A percentile compares a stretch with the other conserved stretches of the same genome.
Conservation (phyloP, 495 filamentous ascomycete genomes). For the Gamarada debralockiae region DNA sequence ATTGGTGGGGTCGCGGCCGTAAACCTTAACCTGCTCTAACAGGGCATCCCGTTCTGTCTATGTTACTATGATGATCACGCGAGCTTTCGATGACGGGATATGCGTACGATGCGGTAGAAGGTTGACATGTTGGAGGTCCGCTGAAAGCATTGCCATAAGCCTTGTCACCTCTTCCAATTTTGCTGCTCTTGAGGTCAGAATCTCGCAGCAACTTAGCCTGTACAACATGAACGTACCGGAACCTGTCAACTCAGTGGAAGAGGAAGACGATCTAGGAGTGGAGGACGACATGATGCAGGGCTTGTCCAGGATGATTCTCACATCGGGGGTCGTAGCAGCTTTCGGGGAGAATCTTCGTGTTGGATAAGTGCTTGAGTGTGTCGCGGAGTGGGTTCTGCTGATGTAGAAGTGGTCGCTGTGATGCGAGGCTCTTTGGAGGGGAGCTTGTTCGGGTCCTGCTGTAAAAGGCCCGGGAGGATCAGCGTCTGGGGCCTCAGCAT, state of each 20-base stretch:
- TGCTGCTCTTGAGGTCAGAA: constrained; percentile 33
- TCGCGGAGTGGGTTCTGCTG: too few relatives aligned
- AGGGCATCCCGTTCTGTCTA: constrained; percentile 53
- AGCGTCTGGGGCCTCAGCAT: too few relatives aligned
- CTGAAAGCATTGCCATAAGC: constrained; percentile 52
- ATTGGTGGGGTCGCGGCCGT: constrained; percentile 65
- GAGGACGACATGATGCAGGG: too few relatives aligned
- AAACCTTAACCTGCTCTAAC: constrained; percentile 74
- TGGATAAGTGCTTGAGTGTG: too few relatives aligned
- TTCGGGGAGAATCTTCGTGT: too few relatives aligned
- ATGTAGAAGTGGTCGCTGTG: too few relatives aligned
- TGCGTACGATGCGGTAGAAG: constrained; percentile 55
- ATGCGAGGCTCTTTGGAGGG: too few relatives aligned
- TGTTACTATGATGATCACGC: not conserved
- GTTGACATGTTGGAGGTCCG: constrained; percentile 50
- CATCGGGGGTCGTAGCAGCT: too few relatives aligned
- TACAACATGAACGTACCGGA: constrained; percentile 6
- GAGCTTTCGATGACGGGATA: not conserved
- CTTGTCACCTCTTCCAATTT: constrained; percentile 61
- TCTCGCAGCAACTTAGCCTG: not conserved
- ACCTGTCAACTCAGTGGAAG: constrained; percentile 14
- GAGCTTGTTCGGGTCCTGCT: too few relatives aligned
- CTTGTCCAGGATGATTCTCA: too few relatives aligned
- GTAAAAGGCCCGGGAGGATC: too few relatives aligned
- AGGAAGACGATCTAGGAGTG: not conserved